Evolutionary conservation across 179 eudicot species (phyloP).

Genomic region (Carnegiea gigantea): DNA sequence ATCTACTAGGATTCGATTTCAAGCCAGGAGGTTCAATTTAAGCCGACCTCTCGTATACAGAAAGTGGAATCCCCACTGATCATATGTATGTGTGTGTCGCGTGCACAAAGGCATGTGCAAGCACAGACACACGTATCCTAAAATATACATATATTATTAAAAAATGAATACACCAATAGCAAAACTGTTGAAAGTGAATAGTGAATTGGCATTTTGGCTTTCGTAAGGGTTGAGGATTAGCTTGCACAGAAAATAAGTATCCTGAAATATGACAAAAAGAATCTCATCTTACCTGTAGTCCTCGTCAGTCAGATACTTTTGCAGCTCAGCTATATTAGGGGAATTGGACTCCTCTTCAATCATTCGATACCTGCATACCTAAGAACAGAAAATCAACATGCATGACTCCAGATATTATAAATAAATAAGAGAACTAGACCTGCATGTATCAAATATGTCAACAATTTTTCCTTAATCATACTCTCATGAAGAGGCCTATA

Average conservation of each 20-base stretch:
- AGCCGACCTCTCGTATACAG: too few relatives aligned
- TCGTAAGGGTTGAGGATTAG: background rate
- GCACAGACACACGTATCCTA: too few relatives aligned
- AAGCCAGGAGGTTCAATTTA: too few relatives aligned
- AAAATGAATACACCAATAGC: too few relatives aligned
- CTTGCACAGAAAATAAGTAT: conserved; percentile 1
- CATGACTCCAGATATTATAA: background rate
- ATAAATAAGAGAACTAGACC: background rate
- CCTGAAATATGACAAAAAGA: background rate
- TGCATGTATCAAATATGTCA: background rate
- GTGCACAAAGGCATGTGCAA: background rate
- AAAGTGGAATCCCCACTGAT: too few relatives aligned
- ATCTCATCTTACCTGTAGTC: conserved; percentile 61
- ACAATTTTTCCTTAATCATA: background rate
- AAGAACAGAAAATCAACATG: background rate
- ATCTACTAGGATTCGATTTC: background rate
- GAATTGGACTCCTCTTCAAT: conserved; percentile 85
- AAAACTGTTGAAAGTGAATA: background rate
- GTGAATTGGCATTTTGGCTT: background rate
- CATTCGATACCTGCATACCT: conserved; percentile 86
- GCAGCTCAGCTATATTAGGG: conserved; percentile 69
- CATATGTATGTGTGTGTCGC: background rate
- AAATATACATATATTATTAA: too few relatives aligned
- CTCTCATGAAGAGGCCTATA: background rate
- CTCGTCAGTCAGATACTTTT: conserved; percentile 84